Evolutionary conservation across 805 yeast species (phyloP).

Genomic region (Candida krabiensis): DNA sequence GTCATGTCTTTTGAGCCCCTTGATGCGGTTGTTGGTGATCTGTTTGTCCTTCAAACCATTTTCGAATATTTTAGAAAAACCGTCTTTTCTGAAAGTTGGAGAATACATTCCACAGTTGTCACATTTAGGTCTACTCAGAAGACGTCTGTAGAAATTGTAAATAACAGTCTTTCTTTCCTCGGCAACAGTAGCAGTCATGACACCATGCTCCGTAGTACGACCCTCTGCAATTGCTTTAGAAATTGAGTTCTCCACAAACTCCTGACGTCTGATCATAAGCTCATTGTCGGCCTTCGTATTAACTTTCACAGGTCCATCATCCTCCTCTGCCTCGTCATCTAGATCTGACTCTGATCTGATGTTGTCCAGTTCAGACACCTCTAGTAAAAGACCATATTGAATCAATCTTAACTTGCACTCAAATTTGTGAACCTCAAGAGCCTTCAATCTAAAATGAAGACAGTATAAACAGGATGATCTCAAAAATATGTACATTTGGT

Average conservation of each 20-base stretch:
- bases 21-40: slow-evolving; percentile 73
- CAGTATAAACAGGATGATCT: slow-evolving; percentile 89
- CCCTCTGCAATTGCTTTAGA: slow-evolving; percentile 76
- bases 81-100: slow-evolving; percentile 93
- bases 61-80: slow-evolving; percentile 89
- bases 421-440: slow-evolving; percentile 69
- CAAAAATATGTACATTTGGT: slow-evolving; percentile 81
- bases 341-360: slow-evolving; percentile 43
- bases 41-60: slow-evolving; percentile 82
- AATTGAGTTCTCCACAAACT: slow-evolving; percentile 70
- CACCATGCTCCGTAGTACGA: slow-evolving; percentile 62
- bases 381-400: slow-evolving; percentile 86
- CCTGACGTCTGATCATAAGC: slow-evolving; percentile 59
- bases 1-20: slow-evolving; percentile 73
- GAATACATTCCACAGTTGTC: slow-evolving; percentile 96
- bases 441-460: slow-evolving; percentile 74
- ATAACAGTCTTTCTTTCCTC: slow-evolving; percentile 80
- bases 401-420: slow-evolving; percentile 77
- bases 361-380: slow-evolving; percentile 70
- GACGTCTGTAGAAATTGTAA: slow-evolving; percentile 71
- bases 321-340: slow-evolving; percentile 48
- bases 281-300: slow-evolving; percentile 33
- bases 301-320: slow-evolving; percentile 35
- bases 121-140: slow-evolving; percentile 81
- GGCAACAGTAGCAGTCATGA: slow-evolving; percentile 77